phyloP scores from a whole-genome alignment of 805 yeast genomes.

The Starmerella floricola region DNA sequence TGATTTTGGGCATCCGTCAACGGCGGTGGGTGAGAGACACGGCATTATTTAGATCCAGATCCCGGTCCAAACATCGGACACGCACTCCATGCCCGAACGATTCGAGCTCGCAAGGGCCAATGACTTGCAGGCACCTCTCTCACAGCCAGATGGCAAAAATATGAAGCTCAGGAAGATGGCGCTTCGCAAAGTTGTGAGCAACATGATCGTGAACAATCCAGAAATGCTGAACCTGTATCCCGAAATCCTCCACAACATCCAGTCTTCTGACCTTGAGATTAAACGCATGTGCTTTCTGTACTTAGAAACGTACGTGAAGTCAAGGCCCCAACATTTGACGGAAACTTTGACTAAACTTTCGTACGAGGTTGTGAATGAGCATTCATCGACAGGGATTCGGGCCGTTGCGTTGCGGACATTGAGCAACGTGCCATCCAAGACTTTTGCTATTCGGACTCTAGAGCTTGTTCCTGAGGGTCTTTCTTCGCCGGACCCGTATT shows the following conservation, averaged over 20 bases:
- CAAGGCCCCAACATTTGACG: slow-evolving; percentile 44
- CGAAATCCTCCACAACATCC: slow-evolving; percentile 45
- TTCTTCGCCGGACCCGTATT: slow-evolving; percentile 42
- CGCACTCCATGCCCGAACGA: slow-evolving; percentile 10
- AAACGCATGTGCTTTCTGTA: slow-evolving; percentile 61
- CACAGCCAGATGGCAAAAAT: slow-evolving; percentile 30
- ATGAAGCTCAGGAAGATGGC: slow-evolving; percentile 34
- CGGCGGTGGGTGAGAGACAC: too few species aligned
- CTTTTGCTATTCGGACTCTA: slow-evolving; percentile 39
- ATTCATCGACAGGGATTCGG: slow-evolving; percentile 38
- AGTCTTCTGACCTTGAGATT: slow-evolving; percentile 49
- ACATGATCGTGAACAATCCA: slow-evolving; percentile 67
- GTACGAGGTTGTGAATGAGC: slow-evolving; percentile 38
- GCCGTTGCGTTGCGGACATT: slow-evolving; percentile 54
- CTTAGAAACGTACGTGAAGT: slow-evolving; percentile 46
- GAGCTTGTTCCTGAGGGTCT: slow-evolving; percentile 31
- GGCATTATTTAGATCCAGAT: too few species aligned
- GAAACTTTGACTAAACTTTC: slow-evolving; percentile 45
- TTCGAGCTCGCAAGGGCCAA: slow-evolving; percentile 25
- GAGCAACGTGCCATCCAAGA: slow-evolving; percentile 44
- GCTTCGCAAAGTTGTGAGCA: slow-evolving; percentile 66
- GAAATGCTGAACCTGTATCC: slow-evolving; percentile 60
- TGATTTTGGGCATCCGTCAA: too few species aligned
- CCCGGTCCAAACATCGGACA: too few species aligned
- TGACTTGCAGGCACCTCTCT: slow-evolving; percentile 29